Base-by-base conservation (phyloP, 2,329 filamentous ascomycete genomes). In the Coleophoma crateriformis region DNA sequence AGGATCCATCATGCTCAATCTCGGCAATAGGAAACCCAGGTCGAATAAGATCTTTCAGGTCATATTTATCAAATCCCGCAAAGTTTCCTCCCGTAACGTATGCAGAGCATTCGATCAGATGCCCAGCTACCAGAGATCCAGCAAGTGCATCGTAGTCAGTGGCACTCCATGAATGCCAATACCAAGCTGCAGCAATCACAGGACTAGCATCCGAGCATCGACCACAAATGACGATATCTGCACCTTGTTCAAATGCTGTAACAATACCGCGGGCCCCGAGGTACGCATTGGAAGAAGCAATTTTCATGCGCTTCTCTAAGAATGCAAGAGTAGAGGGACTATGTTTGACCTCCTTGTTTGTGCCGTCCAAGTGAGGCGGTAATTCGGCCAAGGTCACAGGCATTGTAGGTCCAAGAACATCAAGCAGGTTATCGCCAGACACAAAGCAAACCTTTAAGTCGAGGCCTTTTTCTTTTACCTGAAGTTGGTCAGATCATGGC, bases 21-120 rank as follows among this genome's bases (percentile, higher is more conserved):
- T 73, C 70, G 5, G 70, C 71, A 42, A 74, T 72, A 2, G 71
- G 71, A 50, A 66, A 74, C 34, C 68, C 71, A 20, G 71, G 70
- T 48, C 75, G 68, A 10, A 27, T 27, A 7, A 65, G 55, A 71
- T 71, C 75, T 27, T 61, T 60, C 22, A 67, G 58, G 20, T 62
- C 56, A 4, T 65, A 55, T 11, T 17, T 15, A 61, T 65, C 71
- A 63, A 54, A 58, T 33, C 49, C 49, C 14, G 43, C 42, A 48
- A 48, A 52, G 33, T 54, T 50, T 33, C 48, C 46, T 38, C 53
- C 57, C 40, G 10, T 48, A 14, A 58, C 52, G 41, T 60, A 62
- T 4, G 53, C 45, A 7, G 53, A 51, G 47, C 60, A 60, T 39
- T 60, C 61, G 37, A 62, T 59, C 2, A 64, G 49, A 51, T 64